Evolutionary conservation across 768 basidiomycete species (phyloP).

Genomic region (Lentinula guzmanii): DNA sequence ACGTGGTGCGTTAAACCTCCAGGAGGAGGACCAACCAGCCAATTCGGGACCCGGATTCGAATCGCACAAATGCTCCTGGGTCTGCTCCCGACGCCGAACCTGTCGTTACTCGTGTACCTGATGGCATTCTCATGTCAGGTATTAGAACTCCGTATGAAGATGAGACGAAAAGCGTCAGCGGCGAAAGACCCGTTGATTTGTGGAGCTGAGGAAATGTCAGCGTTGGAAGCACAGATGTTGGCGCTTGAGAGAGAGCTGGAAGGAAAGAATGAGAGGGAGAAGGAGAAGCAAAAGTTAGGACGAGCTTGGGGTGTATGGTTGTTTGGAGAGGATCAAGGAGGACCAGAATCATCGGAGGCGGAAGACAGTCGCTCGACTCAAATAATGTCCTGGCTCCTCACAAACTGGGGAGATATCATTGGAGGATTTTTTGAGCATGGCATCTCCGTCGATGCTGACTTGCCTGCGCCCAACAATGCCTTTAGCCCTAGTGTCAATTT

Average conservation of each 20-base stretch:
- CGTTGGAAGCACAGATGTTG: background rate
- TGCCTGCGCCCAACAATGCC: background rate
- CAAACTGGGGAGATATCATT: background rate
- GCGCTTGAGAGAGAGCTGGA: background rate
- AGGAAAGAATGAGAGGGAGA: background rate
- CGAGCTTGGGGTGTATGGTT: background rate
- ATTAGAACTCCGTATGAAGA: constrained; percentile 8
- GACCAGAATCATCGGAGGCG: background rate
- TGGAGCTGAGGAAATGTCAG: background rate
- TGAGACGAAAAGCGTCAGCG: background rate
- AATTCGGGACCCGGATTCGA: constrained; percentile 12
- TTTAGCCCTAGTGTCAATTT: too few relatives aligned
- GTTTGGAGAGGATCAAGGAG: background rate
- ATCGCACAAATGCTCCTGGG: constrained; percentile 31
- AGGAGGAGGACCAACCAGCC: background rate
- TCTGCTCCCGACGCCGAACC: constrained; percentile 36
- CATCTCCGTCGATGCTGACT: background rate
- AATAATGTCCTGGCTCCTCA: constrained; percentile 2
- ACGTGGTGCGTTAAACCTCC: constrained; percentile 24
- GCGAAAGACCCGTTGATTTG: background rate
- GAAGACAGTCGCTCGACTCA: background rate
- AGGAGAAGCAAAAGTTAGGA: background rate
- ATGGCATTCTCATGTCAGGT: constrained; percentile 40
- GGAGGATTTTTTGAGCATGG: constrained; percentile 1
- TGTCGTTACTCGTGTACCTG: constrained; percentile 37